Base-by-base conservation (phyloP, 495 filamentous ascomycete species). In the Lepraria neglecta region DNA sequence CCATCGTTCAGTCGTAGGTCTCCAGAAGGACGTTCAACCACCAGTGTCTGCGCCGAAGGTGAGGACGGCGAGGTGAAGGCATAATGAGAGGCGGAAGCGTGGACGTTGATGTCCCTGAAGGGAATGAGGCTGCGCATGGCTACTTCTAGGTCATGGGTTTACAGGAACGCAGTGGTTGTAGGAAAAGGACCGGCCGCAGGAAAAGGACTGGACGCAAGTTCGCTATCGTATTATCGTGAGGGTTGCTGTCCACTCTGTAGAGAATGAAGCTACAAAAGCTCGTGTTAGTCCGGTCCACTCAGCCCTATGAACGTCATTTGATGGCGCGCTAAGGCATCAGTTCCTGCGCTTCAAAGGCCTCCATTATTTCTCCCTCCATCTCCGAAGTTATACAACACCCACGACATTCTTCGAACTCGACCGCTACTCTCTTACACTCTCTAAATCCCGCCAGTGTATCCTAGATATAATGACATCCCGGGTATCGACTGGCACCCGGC, bases 61-160 rank as follows among this genome's bases (percentile, higher is more conserved):
- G 90, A 91, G 4, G 95, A 97, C 11, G 94, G 95, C 3, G 94
- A 98, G 24, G 89, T 89, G 75, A 98, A 98, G 66, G 91, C 90
- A 80, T 98, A 98, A 69, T 92, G 86, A 60, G 92, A 90, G 59
- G 88, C 75, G 2, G 94, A 92, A 47, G 89, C 85, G 70, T 95
- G 90, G 74, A 97, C 82, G 72, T 96, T 97, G 78, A 97, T 91
- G 80, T 97, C 94, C 67, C 92, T 82, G 73, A 91, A 98, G 9
- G 94, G 94, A 64, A 92, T 81, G 46, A 84, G 75, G 47, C 47
- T 60, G 47, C 58, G 58, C 58, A 60, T 60, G 31, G 11, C 35
- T 19, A 33, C 4, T n/a, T 52, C 7, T 52, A n/a, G 24, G 11
- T 15, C 42, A 0, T 31, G 9, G 24, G 15, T 35, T 30, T 40